These are phyloP conservation scores for Lipomyces spencermartinsiae DNA, from an alignment of 805 yeast species.

Conservation along the genomic window DNA sequence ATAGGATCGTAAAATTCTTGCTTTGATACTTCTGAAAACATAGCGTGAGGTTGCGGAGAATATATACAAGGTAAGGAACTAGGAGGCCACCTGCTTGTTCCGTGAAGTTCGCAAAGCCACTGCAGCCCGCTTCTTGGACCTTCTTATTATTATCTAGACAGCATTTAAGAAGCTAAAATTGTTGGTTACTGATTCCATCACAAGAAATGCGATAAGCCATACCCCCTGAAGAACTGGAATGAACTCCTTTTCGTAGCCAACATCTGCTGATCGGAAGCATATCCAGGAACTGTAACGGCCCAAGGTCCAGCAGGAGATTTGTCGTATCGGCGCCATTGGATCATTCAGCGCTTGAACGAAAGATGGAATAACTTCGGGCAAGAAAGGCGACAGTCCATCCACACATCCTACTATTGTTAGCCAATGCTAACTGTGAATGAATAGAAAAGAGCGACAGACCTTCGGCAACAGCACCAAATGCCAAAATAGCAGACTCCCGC, in stretches of 20 bases:
- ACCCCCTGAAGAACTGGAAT: conserved; percentile 80
- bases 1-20: conserved; percentile 78
- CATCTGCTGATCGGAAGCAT: conserved; percentile 66
- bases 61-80: conserved; percentile 65
- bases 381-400: conserved; percentile 66
- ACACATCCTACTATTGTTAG: conserved; percentile 53
- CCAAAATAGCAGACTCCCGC: conserved; percentile 91
- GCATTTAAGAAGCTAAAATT: conserved; percentile 55
- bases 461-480: conserved; percentile 93
- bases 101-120: conserved; percentile 81
- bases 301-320: conserved; percentile 94
- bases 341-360: conserved; percentile 81
- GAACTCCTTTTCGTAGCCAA: conserved; percentile 69
- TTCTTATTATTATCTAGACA: conserved; percentile 83
- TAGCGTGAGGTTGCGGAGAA: conserved; percentile 70
- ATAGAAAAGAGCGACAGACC: conserved; percentile 50
- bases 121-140: conserved; percentile 95
- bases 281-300: conserved; percentile 88
- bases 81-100: conserved; percentile 75
- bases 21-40: conserved; percentile 83
- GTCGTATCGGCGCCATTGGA: conserved; percentile 74
- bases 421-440: background rate
- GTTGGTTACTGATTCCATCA: background rate
- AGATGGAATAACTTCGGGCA: conserved; percentile 84
- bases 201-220: conserved; percentile 4